phyloP scores from a whole-genome alignment of 225 moss, liverwort and hornwort genomes.

The Pleurozium schreberi region DNA sequence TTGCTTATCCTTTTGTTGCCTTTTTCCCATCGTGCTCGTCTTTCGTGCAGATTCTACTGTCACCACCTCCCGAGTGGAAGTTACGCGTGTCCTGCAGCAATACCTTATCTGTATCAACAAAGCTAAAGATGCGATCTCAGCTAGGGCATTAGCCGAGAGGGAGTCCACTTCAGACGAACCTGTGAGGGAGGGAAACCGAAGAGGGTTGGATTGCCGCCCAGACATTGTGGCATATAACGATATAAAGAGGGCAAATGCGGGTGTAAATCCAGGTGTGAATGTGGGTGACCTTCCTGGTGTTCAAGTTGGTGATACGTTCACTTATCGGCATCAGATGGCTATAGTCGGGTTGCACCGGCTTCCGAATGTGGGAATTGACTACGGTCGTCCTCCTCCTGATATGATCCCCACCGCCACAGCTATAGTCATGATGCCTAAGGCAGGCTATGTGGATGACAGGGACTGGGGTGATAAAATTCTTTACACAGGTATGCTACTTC shows the following conservation, averaged over 20 bases:
- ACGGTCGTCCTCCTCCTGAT: constrained; percentile 16
- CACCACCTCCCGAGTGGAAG: constrained; percentile 9
- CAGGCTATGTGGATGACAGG: constrained; percentile 33
- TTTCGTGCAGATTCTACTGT: constrained; percentile 27
- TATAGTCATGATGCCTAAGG: constrained; percentile 35
- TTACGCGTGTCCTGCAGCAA: constrained; percentile 10
- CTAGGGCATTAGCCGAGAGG: not conserved
- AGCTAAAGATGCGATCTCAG: constrained; percentile 5
- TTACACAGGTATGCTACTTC: constrained; percentile 24
- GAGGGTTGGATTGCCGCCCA: constrained; percentile 25
- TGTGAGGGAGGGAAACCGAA: not conserved
- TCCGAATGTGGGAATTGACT: constrained; percentile 46
- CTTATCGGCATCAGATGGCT: constrained; percentile 45
- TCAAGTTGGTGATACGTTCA: constrained; percentile 29
- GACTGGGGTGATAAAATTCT: constrained; percentile 24
- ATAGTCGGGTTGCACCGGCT: constrained; percentile 41
- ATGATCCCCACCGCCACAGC: constrained; percentile 36
- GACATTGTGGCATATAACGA: constrained; percentile 43
- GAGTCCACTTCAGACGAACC: not conserved
- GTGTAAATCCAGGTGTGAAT: constrained; percentile 10
- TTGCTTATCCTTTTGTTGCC: not conserved
- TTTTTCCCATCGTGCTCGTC: not conserved
- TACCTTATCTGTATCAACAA: constrained; percentile 3
- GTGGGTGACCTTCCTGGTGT: constrained; percentile 45
- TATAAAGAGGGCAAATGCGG: constrained; percentile 1